Conservation (phyloP, 108 stramenopile genomes). For the Fistulifera solaris region DNA sequence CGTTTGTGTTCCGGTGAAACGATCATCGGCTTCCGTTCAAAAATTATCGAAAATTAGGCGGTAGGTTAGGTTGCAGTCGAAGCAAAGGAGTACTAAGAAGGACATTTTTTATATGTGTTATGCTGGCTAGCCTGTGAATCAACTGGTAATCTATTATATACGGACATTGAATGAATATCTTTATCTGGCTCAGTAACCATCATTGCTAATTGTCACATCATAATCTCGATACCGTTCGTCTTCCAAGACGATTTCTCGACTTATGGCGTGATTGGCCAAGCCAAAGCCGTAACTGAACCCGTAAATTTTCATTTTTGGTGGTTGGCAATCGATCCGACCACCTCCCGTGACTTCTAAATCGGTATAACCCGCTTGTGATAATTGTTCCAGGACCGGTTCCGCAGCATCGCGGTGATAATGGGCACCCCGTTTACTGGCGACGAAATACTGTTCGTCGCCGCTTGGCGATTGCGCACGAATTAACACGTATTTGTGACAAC, state of each 20-base stretch:
- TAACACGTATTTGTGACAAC: constrained; percentile 75
- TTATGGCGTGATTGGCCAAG: constrained; percentile 53
- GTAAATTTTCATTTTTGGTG: constrained; percentile 48
- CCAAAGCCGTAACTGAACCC: constrained; percentile 81
- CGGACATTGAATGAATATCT: no score
- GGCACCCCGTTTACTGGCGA: constrained; percentile 46
- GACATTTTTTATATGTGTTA: no score
- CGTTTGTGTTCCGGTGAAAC: background rate
- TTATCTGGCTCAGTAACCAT: constrained; percentile 66
- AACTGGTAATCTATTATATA: no score
- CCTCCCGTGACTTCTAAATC: constrained; percentile 65
- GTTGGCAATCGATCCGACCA: constrained; percentile 50
- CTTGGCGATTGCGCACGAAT: constrained; percentile 39
- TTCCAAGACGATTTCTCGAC: constrained; percentile 40
- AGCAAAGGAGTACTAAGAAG: no score
- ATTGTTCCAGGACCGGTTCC: constrained; percentile 46
- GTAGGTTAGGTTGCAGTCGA: no score
- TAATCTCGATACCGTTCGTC: constrained; percentile 45
- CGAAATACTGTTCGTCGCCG: constrained; percentile 33
- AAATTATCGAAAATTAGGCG: no score
- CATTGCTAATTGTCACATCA: constrained; percentile 51
- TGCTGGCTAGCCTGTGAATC: no score
- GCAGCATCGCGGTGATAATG: constrained; percentile 74
- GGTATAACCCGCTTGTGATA: constrained; percentile 44
- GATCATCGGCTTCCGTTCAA: no score